These are phyloP conservation scores for Carex kokanica DNA, from an alignment of 176 grass and related monocot genomes.

Conservation along the genomic window DNA sequence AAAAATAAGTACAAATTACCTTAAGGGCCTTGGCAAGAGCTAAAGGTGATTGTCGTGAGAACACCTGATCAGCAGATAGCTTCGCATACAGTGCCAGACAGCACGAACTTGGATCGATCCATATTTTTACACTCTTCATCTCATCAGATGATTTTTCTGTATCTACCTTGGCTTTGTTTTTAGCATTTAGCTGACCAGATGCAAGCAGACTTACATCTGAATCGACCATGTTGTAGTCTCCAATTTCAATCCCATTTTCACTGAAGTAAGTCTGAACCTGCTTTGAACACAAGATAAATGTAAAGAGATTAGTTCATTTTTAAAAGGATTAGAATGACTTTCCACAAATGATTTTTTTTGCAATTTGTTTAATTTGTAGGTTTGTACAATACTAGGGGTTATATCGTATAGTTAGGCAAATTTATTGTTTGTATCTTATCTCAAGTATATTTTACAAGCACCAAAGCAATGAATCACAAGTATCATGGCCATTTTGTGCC, in stretches of 20 bases:
- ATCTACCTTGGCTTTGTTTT: slow-evolving; percentile 14
- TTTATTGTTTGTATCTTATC: not conserved
- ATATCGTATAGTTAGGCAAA: not conserved
- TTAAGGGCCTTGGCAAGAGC: slow-evolving; percentile 93
- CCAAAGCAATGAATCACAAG: not conserved
- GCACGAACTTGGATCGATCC: slow-evolving; percentile 81
- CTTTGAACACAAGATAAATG: slow-evolving; percentile 5
- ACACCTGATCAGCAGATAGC: slow-evolving; percentile 47
- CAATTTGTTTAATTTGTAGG: not conserved
- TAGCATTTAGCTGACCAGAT: slow-evolving; percentile 55
- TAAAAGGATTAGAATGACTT: slow-evolving; percentile 11
- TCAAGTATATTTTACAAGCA: not conserved
- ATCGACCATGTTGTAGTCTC: slow-evolving; percentile 61
- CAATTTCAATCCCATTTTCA: slow-evolving; percentile 78
- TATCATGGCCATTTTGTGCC: not conserved
- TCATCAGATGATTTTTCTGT: slow-evolving; percentile 1
- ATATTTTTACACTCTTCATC: slow-evolving; percentile 44
- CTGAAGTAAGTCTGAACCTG: slow-evolving; percentile 62
- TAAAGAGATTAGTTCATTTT: slow-evolving; percentile 10
- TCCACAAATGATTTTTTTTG: not conserved
- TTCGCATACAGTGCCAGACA: slow-evolving; percentile 81
- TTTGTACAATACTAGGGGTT: not conserved
- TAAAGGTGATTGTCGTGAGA: slow-evolving; percentile 79
- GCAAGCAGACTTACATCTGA: slow-evolving; percentile 72
- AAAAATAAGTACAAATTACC: slow-evolving; percentile 37